These are phyloP conservation scores for Magnolia kwangsiensis DNA, from an alignment of 164 flowering plant genomes.

Conservation along the genomic window DNA sequence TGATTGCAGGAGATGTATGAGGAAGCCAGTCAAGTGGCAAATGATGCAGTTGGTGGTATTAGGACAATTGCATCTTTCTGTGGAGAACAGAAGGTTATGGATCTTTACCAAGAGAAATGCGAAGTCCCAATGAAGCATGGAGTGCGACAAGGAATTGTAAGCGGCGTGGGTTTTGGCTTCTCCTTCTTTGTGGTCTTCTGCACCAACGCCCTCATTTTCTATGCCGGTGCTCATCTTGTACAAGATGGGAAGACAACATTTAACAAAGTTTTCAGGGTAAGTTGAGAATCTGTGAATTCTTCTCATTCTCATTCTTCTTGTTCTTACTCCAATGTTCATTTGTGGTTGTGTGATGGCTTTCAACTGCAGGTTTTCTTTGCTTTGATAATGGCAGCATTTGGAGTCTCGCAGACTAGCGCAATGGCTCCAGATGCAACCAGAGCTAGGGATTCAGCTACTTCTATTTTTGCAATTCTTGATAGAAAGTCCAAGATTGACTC, in stretches of 20 bases:
- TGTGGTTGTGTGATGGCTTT: background rate
- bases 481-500: conserved; percentile 51
- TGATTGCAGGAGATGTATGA: conserved; percentile 45
- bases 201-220: conserved; percentile 44
- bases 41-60: conserved; percentile 52
- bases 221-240: conserved; percentile 43
- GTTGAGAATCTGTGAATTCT: background rate
- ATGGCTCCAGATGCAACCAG: conserved; percentile 46
- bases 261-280: conserved; percentile 46
- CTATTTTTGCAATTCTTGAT: conserved; percentile 50
- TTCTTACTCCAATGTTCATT: background rate
- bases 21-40: conserved; percentile 65
- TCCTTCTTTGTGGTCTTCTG: conserved; percentile 32
- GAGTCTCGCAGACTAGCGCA: conserved; percentile 43
- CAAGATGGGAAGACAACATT: conserved; percentile 36
- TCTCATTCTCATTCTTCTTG: background rate
- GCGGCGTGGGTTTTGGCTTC: conserved; percentile 49
- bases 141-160: conserved; percentile 40
- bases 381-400: conserved; percentile 38
- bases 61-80: conserved; percentile 63
- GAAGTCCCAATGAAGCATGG: conserved; percentile 39
- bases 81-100: conserved; percentile 53
- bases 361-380: conserved; percentile 17
- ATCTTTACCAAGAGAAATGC: conserved; percentile 44
- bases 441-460: conserved; percentile 50